Base-by-base conservation (phyloP, 2,329 filamentous ascomycete species). In the Colletotrichum eleusines region DNA sequence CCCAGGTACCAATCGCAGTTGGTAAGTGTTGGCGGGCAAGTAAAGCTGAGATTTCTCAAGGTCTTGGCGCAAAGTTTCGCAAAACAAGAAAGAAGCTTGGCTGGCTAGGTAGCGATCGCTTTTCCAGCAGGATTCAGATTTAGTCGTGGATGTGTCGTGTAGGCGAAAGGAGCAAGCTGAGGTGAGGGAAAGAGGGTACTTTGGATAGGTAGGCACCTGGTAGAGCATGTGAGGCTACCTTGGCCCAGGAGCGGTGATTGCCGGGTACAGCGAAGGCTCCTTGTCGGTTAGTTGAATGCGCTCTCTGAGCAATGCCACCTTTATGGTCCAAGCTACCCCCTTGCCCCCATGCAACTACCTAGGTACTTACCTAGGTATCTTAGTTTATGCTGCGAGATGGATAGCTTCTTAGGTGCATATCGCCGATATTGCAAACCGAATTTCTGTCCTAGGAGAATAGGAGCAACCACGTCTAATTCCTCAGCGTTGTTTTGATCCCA, bases 231-330 rank as follows among this genome's bases (percentile, higher is more conserved):
- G 42, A 64, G 60, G 63, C 57, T 71, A 67, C 68, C 53, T 71
- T 58, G 64, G 44, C 59, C n/a, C 46, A 54, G 64, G 57, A 44
- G 44, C 64, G 58, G 64, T 68, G 68, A 57, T 71, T 71, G 64
- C 68, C 68, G 68, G 60, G 33, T 50, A 40, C 63, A 71, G 57
- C 33, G 18, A 51, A 62, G 63, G 57, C 62, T 62, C 35, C 38
- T 57, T 28, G 44, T 68, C 68, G 68, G 68, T 67, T 71, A 71
- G 42, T 62, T 68, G 51, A 71, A 71, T 71, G 63, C 51, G 26
- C 33, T 26, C 31, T 23, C 1, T 23, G n/a, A 54, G 18, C 18
- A 46, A 42, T 58, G 48, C 57, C 48, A 51, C 28, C 48, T 50
- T 33, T 35, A 14, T 38, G 42, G 57, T 50, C 35, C 26, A 28